Conservation (phyloP, 352 stramenopile species). For the Pythium vanterpoolii region DNA sequence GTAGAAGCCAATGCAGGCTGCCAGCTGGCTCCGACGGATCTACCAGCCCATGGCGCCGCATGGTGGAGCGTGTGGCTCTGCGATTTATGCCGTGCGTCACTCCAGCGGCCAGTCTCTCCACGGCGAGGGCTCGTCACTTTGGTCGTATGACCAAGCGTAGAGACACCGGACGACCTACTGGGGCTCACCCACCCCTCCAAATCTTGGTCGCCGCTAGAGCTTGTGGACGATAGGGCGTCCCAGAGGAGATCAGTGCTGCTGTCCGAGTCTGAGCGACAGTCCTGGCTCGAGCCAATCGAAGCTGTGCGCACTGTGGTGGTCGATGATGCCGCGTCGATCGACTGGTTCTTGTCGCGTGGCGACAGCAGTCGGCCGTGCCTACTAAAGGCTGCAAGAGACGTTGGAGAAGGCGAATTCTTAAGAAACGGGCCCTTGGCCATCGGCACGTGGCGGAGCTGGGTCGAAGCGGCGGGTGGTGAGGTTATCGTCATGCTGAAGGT, state of each 20-base stretch:
- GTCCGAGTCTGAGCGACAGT: constrained; percentile 25
- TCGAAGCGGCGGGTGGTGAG: neutral
- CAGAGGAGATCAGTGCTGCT: constrained; percentile 22
- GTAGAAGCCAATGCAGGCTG: neutral
- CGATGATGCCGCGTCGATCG: constrained; percentile 18
- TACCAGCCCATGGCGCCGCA: neutral
- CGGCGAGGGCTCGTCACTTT: constrained; percentile 17
- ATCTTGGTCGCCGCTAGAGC: constrained; percentile 20
- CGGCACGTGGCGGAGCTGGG: constrained; percentile 1
- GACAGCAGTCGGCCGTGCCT: constrained; percentile 20
- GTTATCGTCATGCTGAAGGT: constrained; percentile 12
- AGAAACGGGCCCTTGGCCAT: neutral
- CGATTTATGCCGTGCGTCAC: constrained; percentile 2
- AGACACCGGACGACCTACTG: neutral
- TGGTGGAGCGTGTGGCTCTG: constrained; percentile 18
- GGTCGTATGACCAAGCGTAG: neutral
- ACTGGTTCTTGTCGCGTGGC: constrained; percentile 15
- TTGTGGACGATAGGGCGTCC: constrained; percentile 26
- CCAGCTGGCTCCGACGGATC: constrained; percentile 16
- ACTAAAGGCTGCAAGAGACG: constrained; percentile 20
- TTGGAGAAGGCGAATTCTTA: neutral
- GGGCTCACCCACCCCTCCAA: constrained; percentile 10
- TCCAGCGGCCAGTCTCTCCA: constrained; percentile 9
- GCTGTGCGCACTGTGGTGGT: constrained; percentile 20
- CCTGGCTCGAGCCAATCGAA: constrained; percentile 24